A percentile compares a stretch with the other conserved stretches of the same genome.
phyloP scores from a whole-genome alignment of 73 alveolate genomes.

The Paramecium sexaurelia region DNA sequence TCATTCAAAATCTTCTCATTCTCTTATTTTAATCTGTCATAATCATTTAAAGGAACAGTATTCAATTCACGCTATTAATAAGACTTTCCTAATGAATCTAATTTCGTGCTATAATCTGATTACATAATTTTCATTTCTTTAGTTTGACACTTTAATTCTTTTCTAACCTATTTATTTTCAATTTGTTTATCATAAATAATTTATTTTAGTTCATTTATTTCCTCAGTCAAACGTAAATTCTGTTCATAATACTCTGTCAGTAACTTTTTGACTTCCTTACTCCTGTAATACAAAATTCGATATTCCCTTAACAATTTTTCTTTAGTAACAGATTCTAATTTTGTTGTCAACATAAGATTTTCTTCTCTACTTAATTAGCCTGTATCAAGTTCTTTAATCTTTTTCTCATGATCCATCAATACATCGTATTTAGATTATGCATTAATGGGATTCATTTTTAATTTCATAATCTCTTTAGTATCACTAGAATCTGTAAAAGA shows the following conservation, averaged over 20 bases:
- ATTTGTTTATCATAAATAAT: not conserved
- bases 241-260: not conserved
- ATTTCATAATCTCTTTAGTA: not conserved
- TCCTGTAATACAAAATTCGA: not conserved
- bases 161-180: not conserved
- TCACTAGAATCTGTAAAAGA: not conserved
- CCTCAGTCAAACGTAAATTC: not conserved
- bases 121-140: not conserved
- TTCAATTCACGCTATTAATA: not conserved
- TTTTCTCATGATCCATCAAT: not conserved
- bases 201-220: not conserved
- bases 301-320: slow-evolving; percentile 6
- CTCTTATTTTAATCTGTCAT: not conserved
- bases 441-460: not conserved
- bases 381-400: not conserved
- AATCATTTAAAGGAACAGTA: not conserved
- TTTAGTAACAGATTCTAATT: slow-evolving; percentile 10
- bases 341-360: slow-evolving; percentile 5
- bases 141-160: not conserved
- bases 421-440: not conserved
- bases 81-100: not conserved
- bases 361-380: slow-evolving; percentile 13
- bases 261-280: slow-evolving; percentile 3
- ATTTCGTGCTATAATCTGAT: not conserved
- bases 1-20: not conserved